These are phyloP conservation scores for Sanghuangporus weigelae DNA, from an alignment of 1,284 basidiomycete species.

Conservation along the genomic window DNA sequence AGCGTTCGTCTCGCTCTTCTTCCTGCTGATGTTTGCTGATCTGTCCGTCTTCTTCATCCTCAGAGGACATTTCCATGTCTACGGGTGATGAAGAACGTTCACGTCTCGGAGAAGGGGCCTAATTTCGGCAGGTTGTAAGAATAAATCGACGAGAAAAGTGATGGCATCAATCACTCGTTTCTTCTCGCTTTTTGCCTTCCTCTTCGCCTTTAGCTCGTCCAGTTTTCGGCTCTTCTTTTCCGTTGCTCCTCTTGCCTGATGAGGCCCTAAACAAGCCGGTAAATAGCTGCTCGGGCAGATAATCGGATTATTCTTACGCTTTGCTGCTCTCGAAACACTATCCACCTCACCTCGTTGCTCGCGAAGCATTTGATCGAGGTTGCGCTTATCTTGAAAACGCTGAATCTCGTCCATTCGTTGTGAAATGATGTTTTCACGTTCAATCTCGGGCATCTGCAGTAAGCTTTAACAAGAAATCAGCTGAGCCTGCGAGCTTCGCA, in stretches of 20 bases:
- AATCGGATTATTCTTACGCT: slow-evolving; percentile 46
- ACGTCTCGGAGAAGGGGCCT: slow-evolving; percentile 50
- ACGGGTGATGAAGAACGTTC: slow-evolving; percentile 68
- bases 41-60: slow-evolving; percentile 68
- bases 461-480: slow-evolving; percentile 44
- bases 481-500: background rate
- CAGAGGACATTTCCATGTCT: slow-evolving; percentile 76
- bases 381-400: slow-evolving; percentile 65
- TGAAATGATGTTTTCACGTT: slow-evolving; percentile 83
- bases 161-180: slow-evolving; percentile 46
- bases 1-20: slow-evolving; percentile 56
- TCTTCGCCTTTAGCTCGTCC: slow-evolving; percentile 76
- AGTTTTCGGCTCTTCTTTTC: slow-evolving; percentile 80
- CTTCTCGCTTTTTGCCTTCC: slow-evolving; percentile 77
- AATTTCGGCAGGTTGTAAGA: slow-evolving; percentile 29
- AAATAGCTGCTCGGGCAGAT: background rate
- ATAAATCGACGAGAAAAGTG: slow-evolving; percentile 1
- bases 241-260: slow-evolving; percentile 72
- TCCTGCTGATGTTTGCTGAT: slow-evolving; percentile 64
- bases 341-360: slow-evolving; percentile 49
- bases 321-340: slow-evolving; percentile 64
- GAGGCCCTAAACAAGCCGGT: slow-evolving; percentile 47
- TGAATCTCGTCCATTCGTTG: slow-evolving; percentile 79
- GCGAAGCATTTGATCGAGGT: slow-evolving; percentile 73
- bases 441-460: slow-evolving; percentile 76